Conservation (phyloP, 2,329 filamentous ascomycete species). For the Arachnomyces sp. region DNA sequence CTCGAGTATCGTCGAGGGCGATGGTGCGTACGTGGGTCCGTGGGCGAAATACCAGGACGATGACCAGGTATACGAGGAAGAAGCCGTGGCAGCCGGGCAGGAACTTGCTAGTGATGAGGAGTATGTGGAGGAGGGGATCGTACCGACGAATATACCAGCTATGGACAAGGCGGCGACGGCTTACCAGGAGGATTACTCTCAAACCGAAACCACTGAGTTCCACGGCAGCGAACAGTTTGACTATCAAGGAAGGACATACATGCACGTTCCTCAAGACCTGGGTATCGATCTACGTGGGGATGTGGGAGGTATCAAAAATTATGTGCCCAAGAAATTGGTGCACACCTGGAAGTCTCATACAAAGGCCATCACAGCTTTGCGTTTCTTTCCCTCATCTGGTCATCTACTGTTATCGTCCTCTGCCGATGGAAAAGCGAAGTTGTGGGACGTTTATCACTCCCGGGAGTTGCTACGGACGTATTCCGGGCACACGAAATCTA, state of each 20-base stretch:
- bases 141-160: slow-evolving; percentile 42
- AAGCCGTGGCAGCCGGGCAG: slow-evolving; percentile 58
- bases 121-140: slow-evolving; percentile 66
- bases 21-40: slow-evolving; percentile 82
- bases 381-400: slow-evolving; percentile 81
- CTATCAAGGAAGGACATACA: slow-evolving; percentile 92
- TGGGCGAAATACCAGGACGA: slow-evolving; percentile 82
- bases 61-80: slow-evolving; percentile 62
- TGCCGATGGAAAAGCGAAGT: slow-evolving; percentile 82
- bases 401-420: slow-evolving; percentile 85
- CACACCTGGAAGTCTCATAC: slow-evolving; percentile 81
- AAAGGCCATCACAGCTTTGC: slow-evolving; percentile 79
- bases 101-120: slow-evolving; percentile 73
- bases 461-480: slow-evolving; percentile 86
- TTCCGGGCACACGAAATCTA: slow-evolving; percentile 78
- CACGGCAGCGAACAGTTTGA: slow-evolving; percentile 77
- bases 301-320: slow-evolving; percentile 73
- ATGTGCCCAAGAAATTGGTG: slow-evolving; percentile 86
- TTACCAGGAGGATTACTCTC: slow-evolving; percentile 48
- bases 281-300: slow-evolving; percentile 81
- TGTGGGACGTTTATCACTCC: slow-evolving; percentile 91
- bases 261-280: slow-evolving; percentile 91
- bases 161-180: slow-evolving; percentile 46
- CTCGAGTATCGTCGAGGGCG: slow-evolving; percentile 74
- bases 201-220: slow-evolving; percentile 77